phyloP scores from a whole-genome alignment of 2,329 filamentous ascomycete species.

The Scytalidium lignicola region DNA sequence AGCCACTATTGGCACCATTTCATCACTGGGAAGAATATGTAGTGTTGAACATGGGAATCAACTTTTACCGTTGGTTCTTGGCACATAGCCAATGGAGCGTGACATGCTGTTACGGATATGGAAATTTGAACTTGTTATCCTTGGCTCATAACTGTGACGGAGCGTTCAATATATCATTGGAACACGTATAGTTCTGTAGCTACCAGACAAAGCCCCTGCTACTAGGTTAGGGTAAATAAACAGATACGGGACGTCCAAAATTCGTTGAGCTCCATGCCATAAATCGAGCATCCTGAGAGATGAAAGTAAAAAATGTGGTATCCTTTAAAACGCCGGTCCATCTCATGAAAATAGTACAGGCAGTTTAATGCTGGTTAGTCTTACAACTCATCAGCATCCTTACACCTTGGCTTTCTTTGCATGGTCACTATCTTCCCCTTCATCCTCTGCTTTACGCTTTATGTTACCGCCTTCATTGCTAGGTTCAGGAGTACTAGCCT shows the following conservation, averaged over 20 bases:
- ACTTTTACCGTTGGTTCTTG: no score
- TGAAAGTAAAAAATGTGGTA: background rate
- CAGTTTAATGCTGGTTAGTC: background rate
- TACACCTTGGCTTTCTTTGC: constrained; percentile 27
- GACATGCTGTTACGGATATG: background rate
- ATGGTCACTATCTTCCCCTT: constrained; percentile 19
- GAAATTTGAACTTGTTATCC: background rate
- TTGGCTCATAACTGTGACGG: no score
- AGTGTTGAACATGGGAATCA: no score
- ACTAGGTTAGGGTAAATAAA: background rate
- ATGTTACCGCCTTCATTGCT: constrained; percentile 33
- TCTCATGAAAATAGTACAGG: background rate
- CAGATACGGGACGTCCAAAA: background rate
- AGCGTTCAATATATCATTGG: no score
- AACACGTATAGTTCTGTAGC: background rate
- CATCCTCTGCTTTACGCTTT: constrained; percentile 51
- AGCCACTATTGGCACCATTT: no score
- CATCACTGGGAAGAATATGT: no score
- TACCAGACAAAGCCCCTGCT: background rate
- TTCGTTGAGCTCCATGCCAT: background rate
- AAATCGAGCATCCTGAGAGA: background rate
- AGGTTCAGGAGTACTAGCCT: constrained; percentile 23
- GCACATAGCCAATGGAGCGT: no score
- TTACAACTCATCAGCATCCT: constrained; percentile 10
- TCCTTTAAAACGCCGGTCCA: background rate